Evolutionary conservation across 371 early-diverging fungal species (phyloP), one percentile per base, ranked within the genome.

Genomic region (Mortierella sp.): DNA sequence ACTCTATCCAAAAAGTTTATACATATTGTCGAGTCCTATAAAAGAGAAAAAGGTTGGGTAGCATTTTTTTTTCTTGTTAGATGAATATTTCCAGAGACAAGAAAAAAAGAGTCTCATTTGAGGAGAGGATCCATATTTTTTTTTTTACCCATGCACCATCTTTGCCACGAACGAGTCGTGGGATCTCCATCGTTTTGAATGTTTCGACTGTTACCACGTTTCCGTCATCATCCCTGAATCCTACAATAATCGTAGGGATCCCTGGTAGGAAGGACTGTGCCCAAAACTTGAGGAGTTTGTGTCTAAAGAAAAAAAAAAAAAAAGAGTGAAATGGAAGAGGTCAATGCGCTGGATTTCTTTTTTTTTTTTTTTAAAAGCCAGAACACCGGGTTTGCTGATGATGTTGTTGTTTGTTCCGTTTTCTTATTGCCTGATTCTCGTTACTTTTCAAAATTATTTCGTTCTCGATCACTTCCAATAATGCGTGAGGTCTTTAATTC

Each of bases 211-310:
- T 61, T 2, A 83, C 62, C 8, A 97, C 64, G 10, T 76, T 66
- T 6, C 94, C 95, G 51, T 89, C 77, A 71, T 95, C 91, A 71
- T 95, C 93, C 56, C 97, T 89, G 74, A 92, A 98, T 0, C 97
- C 98, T 40, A 96, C 88, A 40, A 95, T 88, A 12, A 97, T 87
- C 3, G 83, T 85, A 0, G 94, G 95, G 5, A 96, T 89, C 2
- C 97, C 98, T 1, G 95, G 92, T 5, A 98, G 83, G 82, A 93
- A 97, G 5, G 96, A 96, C 83, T 98, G 97, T 5, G 95, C 94
- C 94, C 96, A 98, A 63, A 94, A 93, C 70, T 93, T 93, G 1
- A 96, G 68, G 61, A 98, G 85, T 77, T 98, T 98, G 82, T 85
- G 87, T 35, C 94, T 91, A 82, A 62, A 57, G 15, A 31, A 31